Percentiles rank a stretch among this genome's conserved stretches.
Evolutionary conservation across 192 early-diverging fungal species (phyloP).

Genomic region (Backusella circina): DNA sequence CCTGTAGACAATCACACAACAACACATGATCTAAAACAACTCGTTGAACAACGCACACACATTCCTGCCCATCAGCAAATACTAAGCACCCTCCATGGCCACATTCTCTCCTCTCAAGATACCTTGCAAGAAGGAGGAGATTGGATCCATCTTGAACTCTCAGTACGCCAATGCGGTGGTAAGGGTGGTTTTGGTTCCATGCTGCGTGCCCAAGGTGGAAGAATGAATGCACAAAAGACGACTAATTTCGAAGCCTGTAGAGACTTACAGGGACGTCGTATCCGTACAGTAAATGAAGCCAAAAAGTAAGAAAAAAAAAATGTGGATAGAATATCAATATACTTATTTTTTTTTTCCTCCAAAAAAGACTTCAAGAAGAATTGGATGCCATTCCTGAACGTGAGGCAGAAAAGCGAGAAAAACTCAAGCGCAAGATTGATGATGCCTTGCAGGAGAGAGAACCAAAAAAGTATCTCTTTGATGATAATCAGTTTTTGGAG

Average conservation of each 20-base stretch:
- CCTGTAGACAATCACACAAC: background rate
- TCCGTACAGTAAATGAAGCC: constrained; percentile 88
- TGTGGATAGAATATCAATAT: background rate
- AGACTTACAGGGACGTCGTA: constrained; percentile 84
- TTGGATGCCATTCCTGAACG: constrained; percentile 64
- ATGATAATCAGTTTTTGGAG: constrained; percentile 74
- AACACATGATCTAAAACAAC: constrained; percentile 5
- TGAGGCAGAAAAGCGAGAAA: constrained; percentile 57
- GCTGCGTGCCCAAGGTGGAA: constrained; percentile 88
- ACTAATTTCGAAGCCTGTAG: constrained; percentile 93
- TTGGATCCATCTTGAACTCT: constrained; percentile 38
- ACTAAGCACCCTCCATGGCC: constrained; percentile 39
- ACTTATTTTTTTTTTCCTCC: constrained; percentile 4
- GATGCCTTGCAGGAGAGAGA: constrained; percentile 63
- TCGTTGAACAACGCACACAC: constrained; percentile 36
- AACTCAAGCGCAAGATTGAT: constrained; percentile 74
- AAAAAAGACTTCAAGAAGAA: constrained; percentile 70
- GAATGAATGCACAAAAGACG: constrained; percentile 84
- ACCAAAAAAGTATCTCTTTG: constrained; percentile 74
- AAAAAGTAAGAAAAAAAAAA: constrained; percentile 60
- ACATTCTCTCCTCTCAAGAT: constrained; percentile 32
- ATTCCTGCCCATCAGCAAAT: constrained; percentile 42
- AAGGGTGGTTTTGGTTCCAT: constrained; percentile 97
- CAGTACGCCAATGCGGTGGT: constrained; percentile 67
- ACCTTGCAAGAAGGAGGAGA: constrained; percentile 17